Conservation (phyloP, 1,284 basidiomycete genomes). For the Laetiporus sulphureus region DNA sequence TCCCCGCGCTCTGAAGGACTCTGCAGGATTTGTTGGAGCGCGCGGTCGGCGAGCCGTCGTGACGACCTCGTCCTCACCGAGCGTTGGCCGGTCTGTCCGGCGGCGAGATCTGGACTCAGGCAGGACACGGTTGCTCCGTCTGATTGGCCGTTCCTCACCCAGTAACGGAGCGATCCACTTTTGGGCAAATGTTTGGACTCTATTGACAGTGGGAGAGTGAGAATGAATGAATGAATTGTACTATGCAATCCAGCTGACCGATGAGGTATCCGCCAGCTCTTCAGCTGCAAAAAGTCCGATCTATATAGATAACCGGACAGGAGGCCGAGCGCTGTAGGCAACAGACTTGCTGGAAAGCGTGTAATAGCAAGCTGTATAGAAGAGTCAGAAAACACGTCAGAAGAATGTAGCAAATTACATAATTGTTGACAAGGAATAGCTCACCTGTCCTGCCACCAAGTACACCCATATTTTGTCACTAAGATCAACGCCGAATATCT, state of each 20-base stretch:
- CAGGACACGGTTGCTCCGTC: constrained; percentile 50
- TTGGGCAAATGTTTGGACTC: constrained; percentile 15
- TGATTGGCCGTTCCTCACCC: constrained; percentile 22
- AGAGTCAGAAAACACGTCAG: background rate
- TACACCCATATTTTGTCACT: constrained; percentile 73
- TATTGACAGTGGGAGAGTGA: constrained; percentile 7
- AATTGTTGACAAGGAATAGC: constrained; percentile 8
- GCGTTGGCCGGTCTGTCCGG: constrained; percentile 11
- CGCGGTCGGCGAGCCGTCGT: constrained; percentile 39
- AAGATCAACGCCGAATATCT: constrained; percentile 67
- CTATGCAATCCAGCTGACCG: too few species aligned
- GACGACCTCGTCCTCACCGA: constrained; percentile 44
- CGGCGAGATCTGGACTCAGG: constrained; percentile 35
- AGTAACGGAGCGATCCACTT: constrained; percentile 19
- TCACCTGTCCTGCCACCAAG: constrained; percentile 60
- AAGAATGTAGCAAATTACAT: background rate
- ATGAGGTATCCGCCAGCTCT: constrained; percentile 54
- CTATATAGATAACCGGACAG: constrained; percentile 73
- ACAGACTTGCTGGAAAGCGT: constrained; percentile 56
- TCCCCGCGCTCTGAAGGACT: background rate
- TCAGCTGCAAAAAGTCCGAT: constrained; percentile 71
- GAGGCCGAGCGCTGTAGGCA: constrained; percentile 58
- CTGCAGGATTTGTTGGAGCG: constrained; percentile 7
- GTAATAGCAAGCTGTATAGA: constrained; percentile 67
- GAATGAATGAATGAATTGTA: too few species aligned